Base-by-base conservation (phyloP, 768 basidiomycete species). In the Tephrocybe sp. region DNA sequence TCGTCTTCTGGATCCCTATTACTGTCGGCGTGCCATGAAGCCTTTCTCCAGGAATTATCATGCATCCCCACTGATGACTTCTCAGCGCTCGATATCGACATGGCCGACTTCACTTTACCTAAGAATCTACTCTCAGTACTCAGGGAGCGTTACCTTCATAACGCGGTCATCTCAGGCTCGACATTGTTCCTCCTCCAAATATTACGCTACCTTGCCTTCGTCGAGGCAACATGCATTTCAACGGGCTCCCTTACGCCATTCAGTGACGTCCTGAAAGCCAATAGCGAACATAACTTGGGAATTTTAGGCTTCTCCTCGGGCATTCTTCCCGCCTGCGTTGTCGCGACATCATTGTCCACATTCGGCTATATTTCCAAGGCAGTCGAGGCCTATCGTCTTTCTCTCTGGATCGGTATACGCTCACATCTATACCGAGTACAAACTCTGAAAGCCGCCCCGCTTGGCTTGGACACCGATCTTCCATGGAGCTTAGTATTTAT, bases 241-340 rank as follows among this genome's bases (percentile, higher is more conserved):
- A 53, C 20, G 4, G 54, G 45, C 26, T 56, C 65, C 20, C 48
- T 55, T 45, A 58, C 59, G 24, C 62, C 62, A n/a, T 69, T 71
- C 40, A 48, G 54, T 2, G 62, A 68, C 36, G 45, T 65, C 50
- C 58, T 75, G 26, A 58, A 65, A 58, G 21, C 65, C 65, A 80
- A 80, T 54, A 37, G 57, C 32, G 51, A 65, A 12, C 58, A 74
- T 39, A 55, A 50, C 2, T 33, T 68, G 18, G 77, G 78, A 11
- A 58, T 81, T 43, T 61, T 81, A 6, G 81, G 77, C 3, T 78
- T 81, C 62, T 82, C 80, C n/a, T 81, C 79, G 40, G 82, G 81
- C 24, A 73, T 83, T 48, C 66, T 84, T 37, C 68, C 77, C 15
- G 80, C 82, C 7, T 77, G 77, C 48, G 75, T 81, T 14, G 76